Evolutionary conservation across 208 protist species (phyloP), one percentile per base, ranked within the genome.

Genomic region (Blechomonas ayalai): DNA sequence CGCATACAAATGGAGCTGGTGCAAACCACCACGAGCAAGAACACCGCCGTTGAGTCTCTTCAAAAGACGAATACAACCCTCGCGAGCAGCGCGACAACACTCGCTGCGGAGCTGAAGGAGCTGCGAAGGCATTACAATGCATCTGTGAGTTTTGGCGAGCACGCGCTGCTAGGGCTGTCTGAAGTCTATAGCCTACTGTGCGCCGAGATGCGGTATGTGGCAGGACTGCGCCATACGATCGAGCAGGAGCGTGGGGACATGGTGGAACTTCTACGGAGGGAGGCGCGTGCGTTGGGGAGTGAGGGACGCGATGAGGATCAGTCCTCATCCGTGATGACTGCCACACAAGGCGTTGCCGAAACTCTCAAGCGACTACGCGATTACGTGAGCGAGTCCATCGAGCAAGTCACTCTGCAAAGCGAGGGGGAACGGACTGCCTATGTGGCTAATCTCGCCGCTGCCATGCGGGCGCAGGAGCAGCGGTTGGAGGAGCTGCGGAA

Each of bases 391-490:
- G 63, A 86, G 55, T 53, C 74, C 15, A 43, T 71, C 8, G 67
- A 55, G 3, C 44, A 66, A 28, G 58, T 59, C 12, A 28, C 58
- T n/a, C 53, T 64, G 20, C 50, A 36, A 35, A 61, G 43, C 0
- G 63, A 67, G 24, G 32, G 68, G 32, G 54, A 79, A 12, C 58
- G 67, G 20, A 73, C 68, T 6, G 52, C 31, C 37, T 82, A 78
- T 52, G 54, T 87, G 19, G 57, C 56, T 7, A 41, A 47, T 22
- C 54, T 91, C 16, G 69, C 59, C 4, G 62, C 49, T n/a, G 59
- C 60, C 2, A 63, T 91, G 18, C 67, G 68, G 37, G 18, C 57
- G 49, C 82, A 91, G 45, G 77, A 85, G 37, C 56, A 53, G 42
- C 65, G 65, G n/a, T 51, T 85, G 15, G 53, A 49, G 23, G 56